phyloP scores from a whole-genome alignment of 2,329 filamentous ascomycete genomes.

The Conoideocrella luteorostrata region DNA sequence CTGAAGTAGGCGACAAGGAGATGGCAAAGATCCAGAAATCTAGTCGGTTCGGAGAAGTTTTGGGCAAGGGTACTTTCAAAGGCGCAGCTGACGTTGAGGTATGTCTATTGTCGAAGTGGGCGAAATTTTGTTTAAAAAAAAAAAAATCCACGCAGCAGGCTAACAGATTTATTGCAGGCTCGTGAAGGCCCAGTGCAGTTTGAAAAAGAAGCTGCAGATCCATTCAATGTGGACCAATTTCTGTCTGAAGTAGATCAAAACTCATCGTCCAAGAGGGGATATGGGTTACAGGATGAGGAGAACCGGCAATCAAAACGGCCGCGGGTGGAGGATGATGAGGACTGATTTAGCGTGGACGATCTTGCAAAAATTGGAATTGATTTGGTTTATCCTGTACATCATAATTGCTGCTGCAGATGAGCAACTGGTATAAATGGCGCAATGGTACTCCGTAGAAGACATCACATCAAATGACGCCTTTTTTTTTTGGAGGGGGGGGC shows the following conservation, averaged over 20 bases:
- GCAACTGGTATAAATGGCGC: not conserved
- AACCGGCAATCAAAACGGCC: constrained; percentile 62
- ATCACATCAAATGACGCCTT: not conserved
- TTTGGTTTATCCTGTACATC: not conserved
- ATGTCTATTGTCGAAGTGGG: constrained; percentile 23
- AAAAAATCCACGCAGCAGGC: constrained; percentile 12
- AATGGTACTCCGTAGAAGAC: not conserved
- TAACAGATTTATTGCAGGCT: constrained; percentile 40
- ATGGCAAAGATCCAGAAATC: constrained; percentile 84
- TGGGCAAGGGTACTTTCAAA: constrained; percentile 88
- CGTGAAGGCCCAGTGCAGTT: constrained; percentile 93
- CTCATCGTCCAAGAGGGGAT: constrained; percentile 63
- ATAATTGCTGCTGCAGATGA: not conserved
- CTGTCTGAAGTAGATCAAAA: constrained; percentile 70
- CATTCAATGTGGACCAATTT: constrained; percentile 93
- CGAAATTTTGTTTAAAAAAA: not conserved
- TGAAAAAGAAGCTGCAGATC: constrained; percentile 79
- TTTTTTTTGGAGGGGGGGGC: too few relatives aligned
- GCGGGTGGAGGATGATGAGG: constrained; percentile 67
- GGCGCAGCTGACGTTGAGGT: constrained; percentile 78
- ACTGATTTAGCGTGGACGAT: constrained; percentile 22
- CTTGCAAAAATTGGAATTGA: not conserved
- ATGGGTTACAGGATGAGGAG: constrained; percentile 65
- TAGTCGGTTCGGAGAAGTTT: constrained; percentile 74
- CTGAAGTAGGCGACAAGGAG: constrained; percentile 71